Evolutionary conservation across 169 alveolate species (phyloP).

Genomic region (Fabrea salina): DNA sequence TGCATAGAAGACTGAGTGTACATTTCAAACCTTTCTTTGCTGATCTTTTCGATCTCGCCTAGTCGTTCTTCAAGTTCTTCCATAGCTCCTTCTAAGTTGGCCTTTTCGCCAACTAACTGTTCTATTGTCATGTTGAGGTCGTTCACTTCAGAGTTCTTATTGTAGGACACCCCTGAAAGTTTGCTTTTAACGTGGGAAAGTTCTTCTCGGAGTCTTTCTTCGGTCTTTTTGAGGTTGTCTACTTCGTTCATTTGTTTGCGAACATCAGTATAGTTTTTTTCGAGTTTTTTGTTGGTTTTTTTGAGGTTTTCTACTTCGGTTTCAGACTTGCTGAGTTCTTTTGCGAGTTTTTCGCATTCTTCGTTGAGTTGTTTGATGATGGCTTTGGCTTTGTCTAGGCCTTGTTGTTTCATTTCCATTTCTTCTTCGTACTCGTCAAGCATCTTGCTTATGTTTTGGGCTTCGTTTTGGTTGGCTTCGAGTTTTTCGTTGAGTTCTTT

Average conservation of each 20-base stretch:
- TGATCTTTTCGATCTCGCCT: neutral
- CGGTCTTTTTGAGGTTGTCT: constrained; percentile 30
- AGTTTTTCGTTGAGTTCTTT: constrained; percentile 3
- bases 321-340: neutral
- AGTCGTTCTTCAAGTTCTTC: constrained; percentile 28
- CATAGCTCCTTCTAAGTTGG: neutral
- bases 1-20: neutral
- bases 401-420: neutral
- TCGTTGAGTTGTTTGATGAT: constrained; percentile 20
- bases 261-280: neutral
- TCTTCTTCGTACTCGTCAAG: constrained; percentile 25
- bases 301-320: neutral
- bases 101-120: neutral
- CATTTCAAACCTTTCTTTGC: neutral
- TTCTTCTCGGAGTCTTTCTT: constrained; percentile 34
- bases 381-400: constrained; percentile 26
- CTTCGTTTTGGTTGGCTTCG: neutral
- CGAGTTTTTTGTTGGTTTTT: neutral
- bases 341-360: constrained; percentile 28
- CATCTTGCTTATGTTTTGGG: neutral
- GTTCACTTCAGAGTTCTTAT: neutral
- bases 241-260: neutral
- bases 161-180: neutral
- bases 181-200: neutral
- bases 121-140: neutral